A percentile compares a stretch with the other conserved stretches of the same genome.
Conservation (phyloP, 2,329 filamentous ascomycete genomes). For the Nemania sp. region DNA sequence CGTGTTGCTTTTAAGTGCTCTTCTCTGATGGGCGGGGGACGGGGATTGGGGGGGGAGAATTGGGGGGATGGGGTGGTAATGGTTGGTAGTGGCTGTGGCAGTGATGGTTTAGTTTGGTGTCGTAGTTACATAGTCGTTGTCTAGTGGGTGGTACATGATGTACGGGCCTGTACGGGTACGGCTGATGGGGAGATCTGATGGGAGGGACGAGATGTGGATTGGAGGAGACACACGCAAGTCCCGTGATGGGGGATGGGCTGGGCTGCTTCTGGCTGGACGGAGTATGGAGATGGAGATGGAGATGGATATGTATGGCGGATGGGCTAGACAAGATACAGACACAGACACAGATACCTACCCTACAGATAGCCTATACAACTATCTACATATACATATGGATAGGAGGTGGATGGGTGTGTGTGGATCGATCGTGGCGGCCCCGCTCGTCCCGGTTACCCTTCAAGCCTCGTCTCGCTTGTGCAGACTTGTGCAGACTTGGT, state of each 20-base stretch:
- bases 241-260: neutral
- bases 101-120: no score
- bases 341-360: no score
- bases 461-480: constrained; percentile 17
- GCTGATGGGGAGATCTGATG: constrained; percentile 7
- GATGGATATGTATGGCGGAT: neutral
- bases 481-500: no score
- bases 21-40: neutral
- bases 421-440: constrained; percentile 36
- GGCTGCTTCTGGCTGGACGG: no score
- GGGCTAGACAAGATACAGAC: neutral
- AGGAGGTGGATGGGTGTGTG: constrained; percentile 12
- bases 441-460: constrained; percentile 28
- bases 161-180: neutral
- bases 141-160: no score
- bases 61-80: neutral
- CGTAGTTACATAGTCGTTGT: no score
- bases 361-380: no score
- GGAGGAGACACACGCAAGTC: neutral
- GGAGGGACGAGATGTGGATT: constrained; percentile 8
- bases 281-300: neutral
- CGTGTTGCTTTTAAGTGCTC: constrained; percentile 16
- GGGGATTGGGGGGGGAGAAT: neutral
- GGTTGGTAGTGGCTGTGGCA: neutral
- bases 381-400: constrained; percentile 3